Percentiles rank a stretch among this genome's conserved stretches.
phyloP scores from a whole-genome alignment of 1,284 basidiomycete species.

The Rhizoctonia solani region DNA sequence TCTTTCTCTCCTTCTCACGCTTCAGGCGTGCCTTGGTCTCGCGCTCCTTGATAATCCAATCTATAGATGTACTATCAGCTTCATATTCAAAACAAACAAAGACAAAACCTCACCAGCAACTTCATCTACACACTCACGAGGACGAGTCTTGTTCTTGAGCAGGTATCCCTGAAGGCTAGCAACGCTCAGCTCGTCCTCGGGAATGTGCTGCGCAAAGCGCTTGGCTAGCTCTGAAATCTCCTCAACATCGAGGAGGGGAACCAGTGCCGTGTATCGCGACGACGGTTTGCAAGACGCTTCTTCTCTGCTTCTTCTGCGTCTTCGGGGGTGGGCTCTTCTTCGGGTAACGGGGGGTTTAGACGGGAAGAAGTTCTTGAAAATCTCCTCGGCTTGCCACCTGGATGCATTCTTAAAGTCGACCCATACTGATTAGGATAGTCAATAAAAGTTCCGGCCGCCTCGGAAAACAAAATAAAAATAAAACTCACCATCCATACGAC shows the following conservation, averaged over 20 bases:
- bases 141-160: slow-evolving; percentile 78
- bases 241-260: slow-evolving; percentile 69
- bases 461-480: background rate
- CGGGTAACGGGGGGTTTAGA: slow-evolving; percentile 49
- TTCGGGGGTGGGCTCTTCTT: slow-evolving; percentile 53
- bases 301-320: slow-evolving; percentile 40
- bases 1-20: slow-evolving; percentile 77
- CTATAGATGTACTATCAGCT: background rate
- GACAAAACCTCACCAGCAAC: slow-evolving; percentile 52
- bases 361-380: slow-evolving; percentile 91
- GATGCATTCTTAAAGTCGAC: slow-evolving; percentile 81
- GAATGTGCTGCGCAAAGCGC: slow-evolving; percentile 73
- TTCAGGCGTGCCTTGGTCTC: slow-evolving; percentile 79
- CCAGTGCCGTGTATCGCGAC: slow-evolving; percentile 40
- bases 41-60: slow-evolving; percentile 69
- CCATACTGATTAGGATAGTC: slow-evolving; percentile 57
- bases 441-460: background rate
- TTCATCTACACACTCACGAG: slow-evolving; percentile 77
- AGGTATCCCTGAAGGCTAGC: slow-evolving; percentile 83
- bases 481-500: slow-evolving; percentile 16
- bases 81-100: slow-evolving; percentile 24
- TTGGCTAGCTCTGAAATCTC: slow-evolving; percentile 76
- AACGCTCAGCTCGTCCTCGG: slow-evolving; percentile 81
- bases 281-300: slow-evolving; percentile 32
- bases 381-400: slow-evolving; percentile 81